Percentiles rank a stretch among this genome's conserved stretches.
Conservation (phyloP, 2,329 filamentous ascomycete genomes). For the Aciculosporium take region DNA sequence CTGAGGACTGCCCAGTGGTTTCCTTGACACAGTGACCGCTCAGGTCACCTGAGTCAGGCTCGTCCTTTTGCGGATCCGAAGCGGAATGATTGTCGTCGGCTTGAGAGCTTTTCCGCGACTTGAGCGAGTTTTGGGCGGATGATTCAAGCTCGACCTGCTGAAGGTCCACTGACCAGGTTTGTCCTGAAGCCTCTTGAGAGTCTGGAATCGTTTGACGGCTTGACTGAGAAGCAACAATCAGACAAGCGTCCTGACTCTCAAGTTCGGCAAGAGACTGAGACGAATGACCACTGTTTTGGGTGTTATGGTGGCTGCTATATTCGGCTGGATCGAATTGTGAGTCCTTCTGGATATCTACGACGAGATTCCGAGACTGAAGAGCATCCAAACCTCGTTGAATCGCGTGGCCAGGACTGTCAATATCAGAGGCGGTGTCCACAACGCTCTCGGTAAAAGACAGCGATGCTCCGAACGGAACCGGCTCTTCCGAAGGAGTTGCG, state of each 20-base stretch:
- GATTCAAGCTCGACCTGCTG: background rate
- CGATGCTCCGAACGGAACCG: constrained; percentile 17
- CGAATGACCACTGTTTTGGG: constrained; percentile 16
- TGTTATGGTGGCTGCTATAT: constrained; percentile 19
- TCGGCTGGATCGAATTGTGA: constrained; percentile 21
- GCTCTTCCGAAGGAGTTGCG: constrained; percentile 16
- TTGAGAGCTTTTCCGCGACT: background rate
- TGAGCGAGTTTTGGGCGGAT: background rate
- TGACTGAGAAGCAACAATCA: constrained; percentile 16
- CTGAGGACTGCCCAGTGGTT: background rate
- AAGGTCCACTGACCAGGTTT: constrained; percentile 10
- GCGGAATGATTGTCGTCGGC: background rate
- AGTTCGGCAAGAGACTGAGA: constrained; percentile 21
- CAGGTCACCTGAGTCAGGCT: background rate
- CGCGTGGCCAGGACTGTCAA: constrained; percentile 1
- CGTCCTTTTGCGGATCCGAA: background rate
- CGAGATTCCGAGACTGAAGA: constrained; percentile 8
- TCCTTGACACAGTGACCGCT: background rate
- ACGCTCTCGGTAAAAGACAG: constrained; percentile 12
- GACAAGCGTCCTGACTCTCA: constrained; percentile 20
- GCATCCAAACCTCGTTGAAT: background rate
- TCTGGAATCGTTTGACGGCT: constrained; percentile 28
- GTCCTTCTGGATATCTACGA: constrained; percentile 18
- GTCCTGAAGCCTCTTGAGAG: constrained; percentile 25
- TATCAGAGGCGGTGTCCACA: constrained; percentile 7